Conservation (phyloP, 2,329 filamentous ascomycete genomes). For the Sarocladium brachiariae region DNA sequence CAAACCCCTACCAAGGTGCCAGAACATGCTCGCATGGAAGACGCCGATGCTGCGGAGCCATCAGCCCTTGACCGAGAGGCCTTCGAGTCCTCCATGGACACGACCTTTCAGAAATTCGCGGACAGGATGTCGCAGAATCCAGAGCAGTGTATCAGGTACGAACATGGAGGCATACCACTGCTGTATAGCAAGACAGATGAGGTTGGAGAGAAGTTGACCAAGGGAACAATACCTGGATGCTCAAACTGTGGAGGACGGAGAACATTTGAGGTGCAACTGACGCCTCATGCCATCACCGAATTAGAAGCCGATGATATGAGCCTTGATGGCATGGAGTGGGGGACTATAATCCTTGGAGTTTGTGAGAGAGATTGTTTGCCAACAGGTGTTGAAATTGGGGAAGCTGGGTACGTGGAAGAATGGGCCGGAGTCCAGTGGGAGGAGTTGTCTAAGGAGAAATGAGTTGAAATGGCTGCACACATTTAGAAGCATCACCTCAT, state of each 20-base stretch:
- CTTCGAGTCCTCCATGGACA: conserved; percentile 70
- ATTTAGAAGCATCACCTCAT: not conserved
- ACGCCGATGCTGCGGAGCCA: conserved; percentile 32
- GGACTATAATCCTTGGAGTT: conserved; percentile 80
- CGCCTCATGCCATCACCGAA: conserved; percentile 82
- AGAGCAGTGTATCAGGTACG: conserved; percentile 75
- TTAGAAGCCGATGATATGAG: conserved; percentile 70
- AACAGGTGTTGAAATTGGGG: conserved; percentile 47
- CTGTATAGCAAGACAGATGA: conserved; percentile 74
- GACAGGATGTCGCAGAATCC: conserved; percentile 73
- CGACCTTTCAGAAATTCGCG: conserved; percentile 73
- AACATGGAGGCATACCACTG: conserved; percentile 65
- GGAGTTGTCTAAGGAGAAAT: conserved; percentile 48
- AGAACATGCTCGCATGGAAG: conserved; percentile 37
- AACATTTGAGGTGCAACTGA: conserved; percentile 87
- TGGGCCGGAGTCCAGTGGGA: conserved; percentile 99
- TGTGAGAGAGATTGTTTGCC: conserved; percentile 74
- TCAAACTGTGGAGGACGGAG: conserved; percentile 65
- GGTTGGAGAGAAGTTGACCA: conserved; percentile 58
- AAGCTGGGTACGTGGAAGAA: conserved; percentile 80
- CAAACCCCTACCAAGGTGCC: conserved; percentile 43
- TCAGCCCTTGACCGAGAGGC: conserved; percentile 57
- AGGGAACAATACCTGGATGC: conserved; percentile 63
- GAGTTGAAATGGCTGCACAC: conserved; percentile 12
- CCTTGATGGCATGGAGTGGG: conserved; percentile 94